Evolutionary conservation across 2,329 filamentous ascomycete species (phyloP).

Genomic region (Venturia oleaginea): DNA sequence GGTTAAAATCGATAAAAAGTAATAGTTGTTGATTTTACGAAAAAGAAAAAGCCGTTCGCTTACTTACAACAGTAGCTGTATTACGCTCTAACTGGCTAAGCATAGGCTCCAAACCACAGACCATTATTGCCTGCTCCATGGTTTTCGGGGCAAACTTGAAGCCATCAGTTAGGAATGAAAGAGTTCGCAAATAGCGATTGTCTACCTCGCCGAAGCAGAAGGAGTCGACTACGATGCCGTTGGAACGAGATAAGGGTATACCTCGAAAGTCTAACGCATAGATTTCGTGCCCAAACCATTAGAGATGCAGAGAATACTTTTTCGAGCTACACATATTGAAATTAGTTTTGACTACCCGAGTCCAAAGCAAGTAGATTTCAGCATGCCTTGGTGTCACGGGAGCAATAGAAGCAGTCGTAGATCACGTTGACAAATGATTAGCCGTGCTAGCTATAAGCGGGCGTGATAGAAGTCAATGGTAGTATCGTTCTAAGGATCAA

Average conservation of each 20-base stretch:
- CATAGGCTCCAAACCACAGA: slow-evolving; percentile 31
- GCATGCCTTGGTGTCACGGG: too few species aligned
- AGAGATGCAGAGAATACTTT: slow-evolving; percentile 30
- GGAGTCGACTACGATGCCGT: slow-evolving; percentile 27
- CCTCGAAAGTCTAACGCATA: slow-evolving; percentile 16
- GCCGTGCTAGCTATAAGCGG: too few species aligned
- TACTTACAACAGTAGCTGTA: slow-evolving; percentile 12
- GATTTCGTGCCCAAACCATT: slow-evolving; percentile 31
- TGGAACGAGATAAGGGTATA: slow-evolving; percentile 20
- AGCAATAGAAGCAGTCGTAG: too few species aligned
- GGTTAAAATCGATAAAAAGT: too few species aligned
- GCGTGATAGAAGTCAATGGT: too few species aligned
- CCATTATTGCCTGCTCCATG: slow-evolving; percentile 27
- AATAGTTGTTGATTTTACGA: too few species aligned
- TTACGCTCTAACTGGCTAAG: slow-evolving; percentile 26
- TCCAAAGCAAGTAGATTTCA: too few species aligned
- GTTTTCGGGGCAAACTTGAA: slow-evolving; percentile 29
- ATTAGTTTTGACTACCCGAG: too few species aligned
- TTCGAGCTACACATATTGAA: slow-evolving; percentile 1
- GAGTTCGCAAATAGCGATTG: slow-evolving; percentile 21
- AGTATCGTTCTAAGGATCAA: too few species aligned
- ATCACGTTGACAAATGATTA: too few species aligned
- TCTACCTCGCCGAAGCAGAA: slow-evolving; percentile 25
- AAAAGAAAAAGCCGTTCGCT: slow-evolving; percentile 1
- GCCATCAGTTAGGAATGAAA: slow-evolving; percentile 26